Percentiles rank a stretch among this genome's conserved stretches.
Evolutionary conservation across 1,284 basidiomycete species (phyloP).

Genomic region (Cryptococcus neoformans): DNA sequence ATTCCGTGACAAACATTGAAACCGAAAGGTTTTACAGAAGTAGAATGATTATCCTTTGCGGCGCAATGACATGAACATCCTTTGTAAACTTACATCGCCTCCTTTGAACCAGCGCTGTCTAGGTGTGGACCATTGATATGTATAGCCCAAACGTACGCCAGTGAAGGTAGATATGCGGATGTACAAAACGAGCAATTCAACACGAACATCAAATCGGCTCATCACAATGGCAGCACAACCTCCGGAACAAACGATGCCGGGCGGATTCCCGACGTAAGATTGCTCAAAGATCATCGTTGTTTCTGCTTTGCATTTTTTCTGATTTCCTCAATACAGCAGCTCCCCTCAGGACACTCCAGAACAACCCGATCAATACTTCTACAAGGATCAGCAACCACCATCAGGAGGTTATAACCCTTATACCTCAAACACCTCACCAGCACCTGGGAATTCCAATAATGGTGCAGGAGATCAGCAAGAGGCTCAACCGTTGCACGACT

Average conservation of each 20-base stretch:
- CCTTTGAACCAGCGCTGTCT: neutral
- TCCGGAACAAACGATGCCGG: neutral
- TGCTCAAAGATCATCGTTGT: neutral
- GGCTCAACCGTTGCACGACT: too few relatives aligned
- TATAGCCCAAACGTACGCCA: too few relatives aligned
- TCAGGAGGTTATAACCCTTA: neutral
- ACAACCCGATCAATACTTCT: neutral
- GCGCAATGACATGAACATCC: neutral
- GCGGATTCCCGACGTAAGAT: slow-evolving; percentile 2
- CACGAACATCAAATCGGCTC: neutral
- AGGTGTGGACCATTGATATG: too few relatives aligned
- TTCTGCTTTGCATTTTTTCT: neutral
- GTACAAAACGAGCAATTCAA: too few relatives aligned
- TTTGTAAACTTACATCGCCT: neutral
- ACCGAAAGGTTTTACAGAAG: too few relatives aligned
- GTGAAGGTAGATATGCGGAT: too few relatives aligned
- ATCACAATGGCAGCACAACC: neutral
- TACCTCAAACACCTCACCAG: neutral
- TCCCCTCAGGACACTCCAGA: neutral
- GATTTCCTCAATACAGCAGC: neutral
- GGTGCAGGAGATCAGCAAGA: neutral
- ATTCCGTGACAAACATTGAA: too few relatives aligned
- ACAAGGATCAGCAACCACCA: neutral
- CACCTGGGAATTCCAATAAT: neutral
- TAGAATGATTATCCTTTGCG: too few relatives aligned